Conservation (phyloP, 2,329 filamentous ascomycete species). For the Escovopsis sp. region DNA sequence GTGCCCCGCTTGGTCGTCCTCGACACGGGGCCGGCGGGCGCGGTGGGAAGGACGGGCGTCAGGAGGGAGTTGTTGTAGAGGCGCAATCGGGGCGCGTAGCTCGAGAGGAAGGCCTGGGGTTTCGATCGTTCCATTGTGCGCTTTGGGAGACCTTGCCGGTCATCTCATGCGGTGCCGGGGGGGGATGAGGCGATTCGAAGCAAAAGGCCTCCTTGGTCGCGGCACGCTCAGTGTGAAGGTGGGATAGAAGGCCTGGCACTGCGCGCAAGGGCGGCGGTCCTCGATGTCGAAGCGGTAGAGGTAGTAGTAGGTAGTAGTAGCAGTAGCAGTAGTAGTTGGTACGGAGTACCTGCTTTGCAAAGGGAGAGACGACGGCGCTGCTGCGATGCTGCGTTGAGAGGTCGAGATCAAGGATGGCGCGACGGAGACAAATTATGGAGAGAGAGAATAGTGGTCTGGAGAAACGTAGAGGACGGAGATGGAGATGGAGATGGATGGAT, state of each 20-base stretch:
- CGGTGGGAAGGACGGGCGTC: slow-evolving; percentile 63
- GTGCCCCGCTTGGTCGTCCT: slow-evolving; percentile 96
- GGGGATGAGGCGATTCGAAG: too few relatives aligned
- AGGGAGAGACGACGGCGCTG: background rate
- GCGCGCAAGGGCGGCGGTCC: too few relatives aligned
- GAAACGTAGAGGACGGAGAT: background rate
- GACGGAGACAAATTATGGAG: background rate
- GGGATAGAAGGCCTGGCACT: too few relatives aligned
- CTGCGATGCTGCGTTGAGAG: too few relatives aligned
- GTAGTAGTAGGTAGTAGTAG: too few relatives aligned
- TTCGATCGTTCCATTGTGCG: slow-evolving; percentile 34
- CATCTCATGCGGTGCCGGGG: slow-evolving; percentile 16
- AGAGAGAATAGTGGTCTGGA: background rate
- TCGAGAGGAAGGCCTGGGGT: slow-evolving; percentile 80
- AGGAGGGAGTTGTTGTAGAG: slow-evolving; percentile 85
- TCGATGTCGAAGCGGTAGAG: too few relatives aligned
- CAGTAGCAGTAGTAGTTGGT: too few relatives aligned
- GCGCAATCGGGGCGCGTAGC: slow-evolving; percentile 80
- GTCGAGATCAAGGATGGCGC: background rate
- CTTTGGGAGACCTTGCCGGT: slow-evolving; percentile 9
- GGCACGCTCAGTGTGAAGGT: too few relatives aligned
- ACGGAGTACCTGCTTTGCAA: too few relatives aligned
- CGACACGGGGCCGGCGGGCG: slow-evolving; percentile 48
- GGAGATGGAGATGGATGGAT: background rate
- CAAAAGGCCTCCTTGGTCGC: too few relatives aligned